phyloP scores from a whole-genome alignment of 306 rosid genomes.

The Mimosa pudica region DNA sequence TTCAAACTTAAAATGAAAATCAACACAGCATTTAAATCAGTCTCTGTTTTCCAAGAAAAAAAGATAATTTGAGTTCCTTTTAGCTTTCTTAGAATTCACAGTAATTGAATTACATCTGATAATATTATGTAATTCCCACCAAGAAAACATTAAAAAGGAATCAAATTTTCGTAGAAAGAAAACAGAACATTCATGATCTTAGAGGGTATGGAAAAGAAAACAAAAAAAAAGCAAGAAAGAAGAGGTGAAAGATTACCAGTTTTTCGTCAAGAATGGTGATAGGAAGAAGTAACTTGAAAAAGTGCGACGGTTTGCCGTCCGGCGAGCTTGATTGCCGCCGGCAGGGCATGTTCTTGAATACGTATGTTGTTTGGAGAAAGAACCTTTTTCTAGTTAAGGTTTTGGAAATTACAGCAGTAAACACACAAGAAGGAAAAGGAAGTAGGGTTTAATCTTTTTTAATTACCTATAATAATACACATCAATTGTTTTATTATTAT shows the following conservation, averaged over 20 bases:
- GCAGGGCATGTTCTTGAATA: background rate
- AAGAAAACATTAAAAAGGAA: no score
- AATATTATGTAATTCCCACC: background rate
- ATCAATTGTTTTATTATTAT: no score
- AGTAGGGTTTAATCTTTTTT: no score
- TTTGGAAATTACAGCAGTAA: no score
- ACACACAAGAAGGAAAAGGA: no score
- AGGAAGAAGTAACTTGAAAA: background rate
- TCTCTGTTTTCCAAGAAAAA: background rate
- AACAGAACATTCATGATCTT: background rate
- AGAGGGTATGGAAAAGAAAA: background rate
- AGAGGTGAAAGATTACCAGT: background rate
- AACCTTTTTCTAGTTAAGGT: no score
- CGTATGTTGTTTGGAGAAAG: background rate
- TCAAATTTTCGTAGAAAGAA: background rate
- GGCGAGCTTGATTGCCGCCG: background rate
- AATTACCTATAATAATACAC: no score
- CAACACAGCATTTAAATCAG: background rate
- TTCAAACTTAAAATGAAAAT: background rate
- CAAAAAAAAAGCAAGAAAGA: background rate
- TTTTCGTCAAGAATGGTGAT: constrained; percentile 4
- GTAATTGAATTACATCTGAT: background rate
- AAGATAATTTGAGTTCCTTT: background rate
- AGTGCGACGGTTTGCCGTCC: background rate
- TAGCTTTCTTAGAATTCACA: background rate